Evolutionary conservation across 306 rosid genomes (phyloP).

Genomic region (Luffa acutangula): DNA sequence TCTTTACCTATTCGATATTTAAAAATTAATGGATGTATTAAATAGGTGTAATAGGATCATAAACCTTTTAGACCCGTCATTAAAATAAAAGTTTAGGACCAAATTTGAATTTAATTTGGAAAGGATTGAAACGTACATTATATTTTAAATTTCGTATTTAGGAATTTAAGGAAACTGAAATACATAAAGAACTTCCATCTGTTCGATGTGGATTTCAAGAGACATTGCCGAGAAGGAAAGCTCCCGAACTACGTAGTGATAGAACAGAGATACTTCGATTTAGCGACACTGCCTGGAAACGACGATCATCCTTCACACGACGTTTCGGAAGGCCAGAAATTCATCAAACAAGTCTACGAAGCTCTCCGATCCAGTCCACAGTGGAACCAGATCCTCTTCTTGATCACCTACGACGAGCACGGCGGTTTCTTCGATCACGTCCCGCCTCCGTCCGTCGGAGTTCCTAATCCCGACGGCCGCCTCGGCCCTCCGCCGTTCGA

Average conservation of each 20-base stretch:
- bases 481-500: slow-evolving; percentile 38
- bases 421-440: slow-evolving; percentile 79
- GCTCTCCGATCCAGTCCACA: slow-evolving; percentile 57
- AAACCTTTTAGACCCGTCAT: too few relatives aligned
- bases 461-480: slow-evolving; percentile 54
- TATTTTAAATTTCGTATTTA: slow-evolving; percentile 5
- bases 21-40: too few relatives aligned
- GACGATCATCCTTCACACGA: slow-evolving; percentile 87
- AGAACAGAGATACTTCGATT: slow-evolving; percentile 51
- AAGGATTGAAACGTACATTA: too few relatives aligned
- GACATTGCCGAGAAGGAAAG: slow-evolving; percentile 53
- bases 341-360: slow-evolving; percentile 56
- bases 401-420: slow-evolving; percentile 64
- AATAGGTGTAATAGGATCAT: too few relatives aligned
- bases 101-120: too few relatives aligned
- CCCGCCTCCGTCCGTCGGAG: slow-evolving; percentile 40
- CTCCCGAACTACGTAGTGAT: slow-evolving; percentile 68
- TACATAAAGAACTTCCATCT: slow-evolving; percentile 34
- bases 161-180: slow-evolving; percentile 58
- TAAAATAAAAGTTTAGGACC: too few relatives aligned
- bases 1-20: too few relatives aligned
- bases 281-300: slow-evolving; percentile 32
- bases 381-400: slow-evolving; percentile 60
- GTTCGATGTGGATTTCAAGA: slow-evolving; percentile 43
- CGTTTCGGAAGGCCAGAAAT: slow-evolving; percentile 52